Evolutionary conservation across 352 stramenopile genomes (phyloP).

Genomic region (Phytophthora litchii): DNA sequence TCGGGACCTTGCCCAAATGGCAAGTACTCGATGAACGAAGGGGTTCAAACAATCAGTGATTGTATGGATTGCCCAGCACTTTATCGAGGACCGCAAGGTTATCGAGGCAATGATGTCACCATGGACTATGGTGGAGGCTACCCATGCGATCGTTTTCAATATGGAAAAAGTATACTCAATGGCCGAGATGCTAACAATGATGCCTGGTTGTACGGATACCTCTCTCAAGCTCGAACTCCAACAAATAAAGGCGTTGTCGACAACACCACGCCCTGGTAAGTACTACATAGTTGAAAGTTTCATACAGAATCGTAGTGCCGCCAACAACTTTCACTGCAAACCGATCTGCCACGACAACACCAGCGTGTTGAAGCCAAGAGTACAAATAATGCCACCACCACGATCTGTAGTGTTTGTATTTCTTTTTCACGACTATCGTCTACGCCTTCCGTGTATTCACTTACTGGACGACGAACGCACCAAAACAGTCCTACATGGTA

Average conservation of each 20-base stretch:
- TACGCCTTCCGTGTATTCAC: constrained; percentile 26
- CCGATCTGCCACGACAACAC: too few relatives aligned
- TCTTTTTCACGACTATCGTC: constrained; percentile 29
- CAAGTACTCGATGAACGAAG: constrained; percentile 70
- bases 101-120: constrained; percentile 57
- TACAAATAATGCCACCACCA: not conserved
- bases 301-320: too few relatives aligned
- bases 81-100: constrained; percentile 67
- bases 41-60: constrained; percentile 59
- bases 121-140: constrained; percentile 51
- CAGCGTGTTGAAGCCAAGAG: too few relatives aligned
- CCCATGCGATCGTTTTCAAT: constrained; percentile 60
- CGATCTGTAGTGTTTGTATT: constrained; percentile 34
- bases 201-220: constrained; percentile 39
- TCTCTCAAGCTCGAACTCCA: constrained; percentile 24
- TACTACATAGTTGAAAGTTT: too few relatives aligned
- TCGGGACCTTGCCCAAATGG: constrained; percentile 66
- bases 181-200: constrained; percentile 43
- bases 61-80: constrained; percentile 60
- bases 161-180: constrained; percentile 52
- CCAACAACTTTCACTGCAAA: too few relatives aligned
- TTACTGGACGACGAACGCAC: constrained; percentile 25
- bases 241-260: constrained; percentile 37
- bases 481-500: constrained; percentile 78
- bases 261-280: constrained; percentile 30